phyloP scores from a whole-genome alignment of 1,284 basidiomycete genomes.

The Fomes fomentarius region DNA sequence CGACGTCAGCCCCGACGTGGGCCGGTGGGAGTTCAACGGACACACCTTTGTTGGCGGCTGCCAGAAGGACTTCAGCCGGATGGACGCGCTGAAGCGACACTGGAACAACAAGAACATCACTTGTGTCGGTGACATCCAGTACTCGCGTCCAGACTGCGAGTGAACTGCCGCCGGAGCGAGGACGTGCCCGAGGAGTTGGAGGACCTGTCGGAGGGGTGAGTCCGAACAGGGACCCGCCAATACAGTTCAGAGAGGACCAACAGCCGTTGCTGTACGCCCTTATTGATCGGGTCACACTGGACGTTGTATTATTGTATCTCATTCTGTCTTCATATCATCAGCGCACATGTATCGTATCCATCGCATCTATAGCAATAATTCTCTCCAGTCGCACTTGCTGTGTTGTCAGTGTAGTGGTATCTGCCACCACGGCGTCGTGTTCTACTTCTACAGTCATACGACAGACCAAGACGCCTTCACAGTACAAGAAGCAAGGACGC shows the following conservation, averaged over 20 bases:
- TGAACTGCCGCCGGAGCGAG: not conserved
- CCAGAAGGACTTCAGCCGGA: constrained; percentile 27
- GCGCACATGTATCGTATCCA: constrained; percentile 2
- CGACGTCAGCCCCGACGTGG: constrained; percentile 3
- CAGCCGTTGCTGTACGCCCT: not conserved
- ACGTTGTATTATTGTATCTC: constrained; percentile 1
- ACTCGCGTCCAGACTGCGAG: constrained; percentile 9
- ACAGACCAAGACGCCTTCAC: not conserved
- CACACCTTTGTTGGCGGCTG: constrained; percentile 31
- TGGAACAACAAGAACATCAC: constrained; percentile 23
- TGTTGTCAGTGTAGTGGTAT: not conserved
- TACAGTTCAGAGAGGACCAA: not conserved
- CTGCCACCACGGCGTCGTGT: too few species aligned
- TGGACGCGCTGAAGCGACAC: constrained; percentile 34
- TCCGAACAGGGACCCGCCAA: too few species aligned
- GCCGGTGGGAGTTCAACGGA: constrained; percentile 14
- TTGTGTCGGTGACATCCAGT: constrained; percentile 22
- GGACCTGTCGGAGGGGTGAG: constrained; percentile 6
- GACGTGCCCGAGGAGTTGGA: not conserved
- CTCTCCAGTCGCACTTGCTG: too few species aligned
- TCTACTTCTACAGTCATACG: too few species aligned
- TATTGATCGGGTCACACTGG: not conserved
- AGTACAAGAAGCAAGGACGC: constrained; percentile 15
- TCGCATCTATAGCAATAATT: constrained; percentile 1
- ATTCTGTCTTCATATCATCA: constrained; percentile 2